A percentile compares a stretch with the other conserved stretches of the same genome.
Evolutionary conservation across 2,329 filamentous ascomycete genomes (phyloP).

Genomic region (Atkinsonella texensis): DNA sequence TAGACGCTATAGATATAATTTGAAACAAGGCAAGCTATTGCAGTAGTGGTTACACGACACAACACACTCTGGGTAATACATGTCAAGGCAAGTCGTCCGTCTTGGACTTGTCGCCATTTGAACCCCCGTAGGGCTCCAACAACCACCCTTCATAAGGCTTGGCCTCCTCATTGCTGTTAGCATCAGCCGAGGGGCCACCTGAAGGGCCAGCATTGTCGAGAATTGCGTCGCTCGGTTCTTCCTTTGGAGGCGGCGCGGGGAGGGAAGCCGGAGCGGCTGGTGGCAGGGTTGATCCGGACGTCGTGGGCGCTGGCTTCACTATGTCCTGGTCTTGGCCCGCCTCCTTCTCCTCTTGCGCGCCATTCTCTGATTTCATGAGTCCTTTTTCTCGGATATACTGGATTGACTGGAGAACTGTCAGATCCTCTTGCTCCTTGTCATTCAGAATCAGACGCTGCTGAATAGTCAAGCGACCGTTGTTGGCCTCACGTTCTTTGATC

Average conservation of each 20-base stretch:
- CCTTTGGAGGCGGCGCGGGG: constrained; percentile 23
- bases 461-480: constrained; percentile 53
- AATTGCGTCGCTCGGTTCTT: constrained; percentile 18
- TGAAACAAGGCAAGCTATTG: not conserved
- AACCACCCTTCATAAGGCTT: constrained; percentile 27
- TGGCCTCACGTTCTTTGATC: constrained; percentile 50
- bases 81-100: constrained; percentile 21
- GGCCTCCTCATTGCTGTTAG: constrained; percentile 18
- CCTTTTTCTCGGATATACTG: constrained; percentile 52
- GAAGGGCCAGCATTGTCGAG: constrained; percentile 21
- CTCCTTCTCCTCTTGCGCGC: constrained; percentile 5
- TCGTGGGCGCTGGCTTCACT: constrained; percentile 7
- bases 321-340: constrained; percentile 4
- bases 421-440: constrained; percentile 56
- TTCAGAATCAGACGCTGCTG: constrained; percentile 54
- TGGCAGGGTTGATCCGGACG: constrained; percentile 17
- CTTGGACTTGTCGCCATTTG: constrained; percentile 18
- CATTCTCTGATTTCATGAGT: constrained; percentile 26
- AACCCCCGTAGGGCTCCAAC: constrained; percentile 23
- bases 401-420: constrained; percentile 53
- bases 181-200: constrained; percentile 18
- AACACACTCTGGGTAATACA: not conserved
- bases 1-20: not conserved
- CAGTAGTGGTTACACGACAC: not conserved
- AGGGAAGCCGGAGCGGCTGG: constrained; percentile 27